phyloP scores from a whole-genome alignment of 345 rosid species.

The Capsella bursapastoris region DNA sequence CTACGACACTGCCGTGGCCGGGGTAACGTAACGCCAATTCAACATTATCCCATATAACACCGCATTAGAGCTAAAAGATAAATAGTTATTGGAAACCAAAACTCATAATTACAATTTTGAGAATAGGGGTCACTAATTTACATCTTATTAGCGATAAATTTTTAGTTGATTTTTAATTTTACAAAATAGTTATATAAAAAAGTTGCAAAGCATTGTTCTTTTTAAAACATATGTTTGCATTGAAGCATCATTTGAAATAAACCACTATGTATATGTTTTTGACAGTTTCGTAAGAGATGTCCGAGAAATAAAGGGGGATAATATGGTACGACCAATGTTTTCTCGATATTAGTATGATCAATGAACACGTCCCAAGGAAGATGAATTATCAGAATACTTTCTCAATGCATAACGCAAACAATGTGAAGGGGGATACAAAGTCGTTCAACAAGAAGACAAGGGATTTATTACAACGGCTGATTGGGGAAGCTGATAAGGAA shows the following conservation, averaged over 20 bases:
- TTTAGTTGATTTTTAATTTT: too few species aligned
- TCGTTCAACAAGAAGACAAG: slow-evolving; percentile 44
- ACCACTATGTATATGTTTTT: not conserved
- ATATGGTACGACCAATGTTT: slow-evolving; percentile 60
- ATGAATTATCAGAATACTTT: slow-evolving; percentile 4
- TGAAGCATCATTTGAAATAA: not conserved
- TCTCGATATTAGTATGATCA: slow-evolving; percentile 46
- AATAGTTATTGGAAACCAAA: not conserved
- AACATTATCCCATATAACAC: not conserved
- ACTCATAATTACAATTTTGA: not conserved
- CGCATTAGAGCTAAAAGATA: not conserved
- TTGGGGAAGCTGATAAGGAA: not conserved
- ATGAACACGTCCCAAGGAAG: not conserved
- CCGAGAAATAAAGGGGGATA: slow-evolving; percentile 47
- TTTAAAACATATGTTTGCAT: not conserved
- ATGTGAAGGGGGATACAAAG: slow-evolving; percentile 40
- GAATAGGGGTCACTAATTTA: not conserved
- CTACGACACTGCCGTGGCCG: slow-evolving; percentile 3
- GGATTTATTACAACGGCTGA: slow-evolving; percentile 41
- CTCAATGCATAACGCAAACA: slow-evolving; percentile 21
- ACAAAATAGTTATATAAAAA: too few species aligned
- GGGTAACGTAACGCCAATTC: slow-evolving; percentile 11
- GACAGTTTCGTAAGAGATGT: slow-evolving; percentile 41
- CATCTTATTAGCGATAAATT: too few species aligned
- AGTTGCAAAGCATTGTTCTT: too few species aligned